These are phyloP conservation scores for Hyparrhenia diplandra DNA, from an alignment of 176 grass and related monocot species.

Conservation along the genomic window DNA sequence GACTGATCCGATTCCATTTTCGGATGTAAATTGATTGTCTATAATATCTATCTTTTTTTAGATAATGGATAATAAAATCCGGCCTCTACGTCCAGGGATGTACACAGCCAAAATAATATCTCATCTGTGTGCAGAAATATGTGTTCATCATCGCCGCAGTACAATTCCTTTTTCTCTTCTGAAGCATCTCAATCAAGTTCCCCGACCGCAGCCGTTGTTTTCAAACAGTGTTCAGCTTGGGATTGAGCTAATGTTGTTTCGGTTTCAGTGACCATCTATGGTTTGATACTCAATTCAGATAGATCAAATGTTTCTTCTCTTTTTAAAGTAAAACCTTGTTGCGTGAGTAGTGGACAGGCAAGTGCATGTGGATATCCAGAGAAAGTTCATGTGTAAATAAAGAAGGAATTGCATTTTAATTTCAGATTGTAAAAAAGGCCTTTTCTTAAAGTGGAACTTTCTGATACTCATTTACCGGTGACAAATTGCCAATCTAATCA, in stretches of 20 bases:
- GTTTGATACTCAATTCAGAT: background rate
- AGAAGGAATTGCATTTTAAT: background rate
- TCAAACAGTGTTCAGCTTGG: background rate
- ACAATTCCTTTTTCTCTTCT: background rate
- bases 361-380: background rate
- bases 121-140: conserved; percentile 2
- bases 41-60: too few relatives aligned
- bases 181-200: background rate
- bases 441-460: background rate
- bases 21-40: conserved; percentile 14
- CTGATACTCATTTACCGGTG: background rate
- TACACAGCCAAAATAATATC: too few relatives aligned
- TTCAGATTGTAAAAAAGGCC: background rate
- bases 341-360: background rate
- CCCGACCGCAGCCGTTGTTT: background rate
- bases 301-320: background rate
- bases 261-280: background rate
- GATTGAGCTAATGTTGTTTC: background rate
- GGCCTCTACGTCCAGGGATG: too few relatives aligned
- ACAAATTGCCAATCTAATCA: background rate
- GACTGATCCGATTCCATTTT: conserved; percentile 9
- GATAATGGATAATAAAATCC: too few relatives aligned
- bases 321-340: background rate
- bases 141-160: background rate
- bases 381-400: background rate